phyloP scores from a whole-genome alignment of 805 yeast species.

The Lipomyces spencermartinsiae region DNA sequence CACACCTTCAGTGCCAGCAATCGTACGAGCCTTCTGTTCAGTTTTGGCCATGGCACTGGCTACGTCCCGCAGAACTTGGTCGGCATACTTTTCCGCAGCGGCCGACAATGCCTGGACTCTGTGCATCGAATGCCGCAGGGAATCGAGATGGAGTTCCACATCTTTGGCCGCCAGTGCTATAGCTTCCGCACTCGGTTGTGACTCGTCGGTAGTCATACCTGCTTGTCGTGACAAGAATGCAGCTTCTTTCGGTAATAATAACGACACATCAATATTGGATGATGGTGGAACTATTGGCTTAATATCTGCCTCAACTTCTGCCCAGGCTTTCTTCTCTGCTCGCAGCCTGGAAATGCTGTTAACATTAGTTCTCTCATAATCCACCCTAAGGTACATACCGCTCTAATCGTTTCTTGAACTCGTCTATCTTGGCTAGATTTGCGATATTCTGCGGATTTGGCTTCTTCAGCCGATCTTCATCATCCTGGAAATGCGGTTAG shows the following conservation, averaged over 20 bases:
- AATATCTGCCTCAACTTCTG: slow-evolving; percentile 19
- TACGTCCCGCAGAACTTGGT: slow-evolving; percentile 13
- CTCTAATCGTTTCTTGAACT: slow-evolving; percentile 54
- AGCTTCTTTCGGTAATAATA: slow-evolving; percentile 33
- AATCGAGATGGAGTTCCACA: slow-evolving; percentile 34
- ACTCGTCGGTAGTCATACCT: slow-evolving; percentile 48
- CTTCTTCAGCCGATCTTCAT: slow-evolving; percentile 37
- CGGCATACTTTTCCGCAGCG: slow-evolving; percentile 39
- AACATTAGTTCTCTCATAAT: background rate
- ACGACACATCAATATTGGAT: slow-evolving; percentile 33
- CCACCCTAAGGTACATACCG: slow-evolving; percentile 32
- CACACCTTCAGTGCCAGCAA: slow-evolving; percentile 32
- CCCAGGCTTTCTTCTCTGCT: slow-evolving; percentile 37
- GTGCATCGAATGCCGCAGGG: slow-evolving; percentile 38
- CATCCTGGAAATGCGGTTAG: slow-evolving; percentile 39
- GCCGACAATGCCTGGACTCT: slow-evolving; percentile 37
- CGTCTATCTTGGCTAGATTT: slow-evolving; percentile 56
- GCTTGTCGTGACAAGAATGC: slow-evolving; percentile 50
- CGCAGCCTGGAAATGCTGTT: slow-evolving; percentile 18
- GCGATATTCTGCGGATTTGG: slow-evolving; percentile 68
- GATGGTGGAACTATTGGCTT: slow-evolving; percentile 33
- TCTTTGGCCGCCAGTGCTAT: slow-evolving; percentile 39
- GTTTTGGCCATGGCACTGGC: slow-evolving; percentile 10
- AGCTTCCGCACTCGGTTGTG: slow-evolving; percentile 22
- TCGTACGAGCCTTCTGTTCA: slow-evolving; percentile 17